These are phyloP conservation scores for Pseudopediastrum boryanum DNA, from an alignment of 139 green algal species.

Conservation along the genomic window DNA sequence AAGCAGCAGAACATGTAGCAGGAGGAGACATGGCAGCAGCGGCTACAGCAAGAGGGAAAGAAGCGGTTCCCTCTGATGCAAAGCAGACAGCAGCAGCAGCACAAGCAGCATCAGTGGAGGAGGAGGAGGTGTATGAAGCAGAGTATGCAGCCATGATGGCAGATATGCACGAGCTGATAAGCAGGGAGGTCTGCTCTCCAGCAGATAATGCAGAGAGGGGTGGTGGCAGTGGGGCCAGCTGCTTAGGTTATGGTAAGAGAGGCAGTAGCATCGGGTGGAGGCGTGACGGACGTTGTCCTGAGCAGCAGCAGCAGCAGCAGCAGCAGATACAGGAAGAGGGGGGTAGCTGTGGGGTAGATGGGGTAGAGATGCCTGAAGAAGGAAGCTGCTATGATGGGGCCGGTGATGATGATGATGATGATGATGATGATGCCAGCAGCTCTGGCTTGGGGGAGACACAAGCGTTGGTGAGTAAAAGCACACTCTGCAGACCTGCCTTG, in stretches of 20 bases:
- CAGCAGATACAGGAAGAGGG: background rate
- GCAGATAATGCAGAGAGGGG: background rate
- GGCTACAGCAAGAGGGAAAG: background rate
- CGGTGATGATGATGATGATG: slow-evolving; percentile 6
- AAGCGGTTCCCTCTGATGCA: background rate
- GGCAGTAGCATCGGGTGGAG: too few relatives aligned
- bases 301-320: too few relatives aligned
- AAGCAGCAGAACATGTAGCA: background rate
- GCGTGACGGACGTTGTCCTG: too few relatives aligned
- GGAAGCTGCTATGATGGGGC: too few relatives aligned
- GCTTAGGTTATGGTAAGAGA: too few relatives aligned
- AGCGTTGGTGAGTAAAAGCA: slow-evolving; percentile 14
- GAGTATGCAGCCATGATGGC: slow-evolving; percentile 67
- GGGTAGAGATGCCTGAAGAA: too few relatives aligned
- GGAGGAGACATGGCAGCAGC: background rate
- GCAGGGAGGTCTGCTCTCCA: background rate
- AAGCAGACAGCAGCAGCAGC: slow-evolving; percentile 7
- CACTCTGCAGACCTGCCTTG: too few relatives aligned
- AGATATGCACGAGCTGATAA: slow-evolving; percentile 54
- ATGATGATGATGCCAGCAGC: background rate
- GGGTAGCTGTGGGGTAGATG: too few relatives aligned
- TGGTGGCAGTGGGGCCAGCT: background rate
- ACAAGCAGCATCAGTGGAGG: background rate
- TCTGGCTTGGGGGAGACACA: too few relatives aligned
- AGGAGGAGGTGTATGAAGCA: slow-evolving; percentile 32